Conservation (phyloP, 148 eudicot genomes). For the Selenicereus undatus region DNA sequence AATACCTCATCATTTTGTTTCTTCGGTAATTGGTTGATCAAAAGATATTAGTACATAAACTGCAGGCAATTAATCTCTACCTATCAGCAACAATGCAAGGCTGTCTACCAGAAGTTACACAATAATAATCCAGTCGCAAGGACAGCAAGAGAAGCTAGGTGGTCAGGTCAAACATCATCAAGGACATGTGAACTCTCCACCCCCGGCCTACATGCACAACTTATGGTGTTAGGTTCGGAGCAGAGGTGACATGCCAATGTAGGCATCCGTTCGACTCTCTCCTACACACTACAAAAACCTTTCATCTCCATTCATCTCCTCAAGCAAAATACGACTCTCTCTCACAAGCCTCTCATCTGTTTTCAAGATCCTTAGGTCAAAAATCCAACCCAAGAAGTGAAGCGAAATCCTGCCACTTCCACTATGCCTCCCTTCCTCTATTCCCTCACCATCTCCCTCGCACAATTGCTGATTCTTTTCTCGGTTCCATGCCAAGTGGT, state of each 20-base stretch:
- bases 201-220: not conserved
- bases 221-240: not conserved
- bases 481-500: conserved; percentile 5
- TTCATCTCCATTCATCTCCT: not conserved
- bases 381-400: conserved; percentile 3
- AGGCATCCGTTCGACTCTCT: not conserved
- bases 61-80: too few relatives aligned
- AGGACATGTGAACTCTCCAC: not conserved
- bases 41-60: too few relatives aligned
- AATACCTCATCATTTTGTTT: too few relatives aligned
- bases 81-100: too few relatives aligned
- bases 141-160: not conserved
- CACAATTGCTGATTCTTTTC: not conserved
- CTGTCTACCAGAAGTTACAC: too few relatives aligned
- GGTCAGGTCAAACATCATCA: not conserved
- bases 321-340: not conserved
- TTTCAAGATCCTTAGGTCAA: not conserved
- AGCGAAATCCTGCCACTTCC: not conserved
- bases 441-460: not conserved
- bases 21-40: too few relatives aligned
- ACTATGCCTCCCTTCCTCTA: not conserved
- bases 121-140: too few relatives aligned
- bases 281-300: not conserved
- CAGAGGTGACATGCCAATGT: not conserved
- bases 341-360: not conserved